Percentiles rank a stretch among this genome's conserved stretches.
Evolutionary conservation across 2,329 filamentous ascomycete genomes (phyloP).

Genomic region (Apiospora saccharicola): DNA sequence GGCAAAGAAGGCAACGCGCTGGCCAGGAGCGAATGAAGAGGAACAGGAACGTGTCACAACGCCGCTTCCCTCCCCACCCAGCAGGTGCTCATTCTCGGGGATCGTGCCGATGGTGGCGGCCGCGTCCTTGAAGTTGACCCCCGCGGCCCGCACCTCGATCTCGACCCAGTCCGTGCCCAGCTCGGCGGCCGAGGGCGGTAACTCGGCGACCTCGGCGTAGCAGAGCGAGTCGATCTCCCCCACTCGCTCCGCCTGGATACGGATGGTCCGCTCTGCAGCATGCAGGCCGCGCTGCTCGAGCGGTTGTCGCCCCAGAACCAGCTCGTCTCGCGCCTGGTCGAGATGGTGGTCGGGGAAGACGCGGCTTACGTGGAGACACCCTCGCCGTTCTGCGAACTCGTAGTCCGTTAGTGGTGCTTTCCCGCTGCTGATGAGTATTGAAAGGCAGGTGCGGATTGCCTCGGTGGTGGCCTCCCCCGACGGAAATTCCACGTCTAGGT

Average conservation of each 20-base stretch:
- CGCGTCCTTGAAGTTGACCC: constrained; percentile 31
- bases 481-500: too few relatives aligned
- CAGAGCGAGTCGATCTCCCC: constrained; percentile 28
- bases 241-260: constrained; percentile 23
- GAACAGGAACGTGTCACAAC: not conserved
- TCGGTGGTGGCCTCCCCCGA: too few relatives aligned
- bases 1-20: not conserved
- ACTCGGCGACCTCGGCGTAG: constrained; percentile 18
- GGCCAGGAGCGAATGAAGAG: not conserved
- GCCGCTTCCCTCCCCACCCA: not conserved
- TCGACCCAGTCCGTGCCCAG: constrained; percentile 24
- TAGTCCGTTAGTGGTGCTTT: too few relatives aligned
- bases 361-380: too few relatives aligned
- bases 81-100: constrained; percentile 23
- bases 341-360: too few relatives aligned
- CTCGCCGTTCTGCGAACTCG: too few relatives aligned
- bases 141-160: constrained; percentile 27
- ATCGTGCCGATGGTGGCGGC: constrained; percentile 29
- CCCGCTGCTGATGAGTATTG: too few relatives aligned
- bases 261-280: not conserved
- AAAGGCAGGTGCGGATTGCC: too few relatives aligned
- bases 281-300: too few relatives aligned
- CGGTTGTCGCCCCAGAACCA: too few relatives aligned
- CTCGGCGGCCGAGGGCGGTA: not conserved
- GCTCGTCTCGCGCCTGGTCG: too few relatives aligned